Evolutionary conservation across 164 flowering plant genomes (phyloP).

Genomic region (Stephania japonica): DNA sequence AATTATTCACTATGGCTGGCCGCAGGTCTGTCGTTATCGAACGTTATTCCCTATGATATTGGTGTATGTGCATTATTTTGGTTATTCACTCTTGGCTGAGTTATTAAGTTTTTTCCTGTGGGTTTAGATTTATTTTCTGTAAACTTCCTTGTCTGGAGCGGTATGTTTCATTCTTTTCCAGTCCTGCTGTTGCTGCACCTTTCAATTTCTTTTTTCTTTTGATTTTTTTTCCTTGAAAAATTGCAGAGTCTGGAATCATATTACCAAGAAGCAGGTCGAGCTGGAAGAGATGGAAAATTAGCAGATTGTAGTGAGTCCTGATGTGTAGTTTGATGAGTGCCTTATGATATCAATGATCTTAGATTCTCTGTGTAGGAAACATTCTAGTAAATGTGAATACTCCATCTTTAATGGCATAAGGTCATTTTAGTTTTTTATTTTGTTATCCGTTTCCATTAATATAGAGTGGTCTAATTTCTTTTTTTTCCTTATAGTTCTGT

Average conservation of each 20-base stretch:
- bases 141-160: background rate
- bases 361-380: background rate
- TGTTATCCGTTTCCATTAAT: background rate
- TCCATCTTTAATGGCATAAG: background rate
- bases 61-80: background rate
- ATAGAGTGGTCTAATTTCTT: background rate
- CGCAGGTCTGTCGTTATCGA: conserved; percentile 50
- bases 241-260: conserved; percentile 87
- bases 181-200: background rate
- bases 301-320: conserved; percentile 74
- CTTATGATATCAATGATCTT: background rate
- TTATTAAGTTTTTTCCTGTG: background rate
- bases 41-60: conserved; percentile 5
- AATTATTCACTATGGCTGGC: conserved; percentile 96
- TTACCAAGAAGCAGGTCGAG: conserved; percentile 98
- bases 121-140: background rate
- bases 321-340: conserved; percentile 3
- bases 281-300: conserved; percentile 90
- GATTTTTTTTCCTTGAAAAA: background rate
- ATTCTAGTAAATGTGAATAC: background rate
- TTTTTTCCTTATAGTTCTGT: conserved; percentile 44
- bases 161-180: background rate
- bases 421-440: background rate
- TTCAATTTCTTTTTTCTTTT: background rate
- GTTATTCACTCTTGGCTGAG: background rate